Conservation (phyloP, 352 stramenopile species). For the Globisporangium polare region DNA sequence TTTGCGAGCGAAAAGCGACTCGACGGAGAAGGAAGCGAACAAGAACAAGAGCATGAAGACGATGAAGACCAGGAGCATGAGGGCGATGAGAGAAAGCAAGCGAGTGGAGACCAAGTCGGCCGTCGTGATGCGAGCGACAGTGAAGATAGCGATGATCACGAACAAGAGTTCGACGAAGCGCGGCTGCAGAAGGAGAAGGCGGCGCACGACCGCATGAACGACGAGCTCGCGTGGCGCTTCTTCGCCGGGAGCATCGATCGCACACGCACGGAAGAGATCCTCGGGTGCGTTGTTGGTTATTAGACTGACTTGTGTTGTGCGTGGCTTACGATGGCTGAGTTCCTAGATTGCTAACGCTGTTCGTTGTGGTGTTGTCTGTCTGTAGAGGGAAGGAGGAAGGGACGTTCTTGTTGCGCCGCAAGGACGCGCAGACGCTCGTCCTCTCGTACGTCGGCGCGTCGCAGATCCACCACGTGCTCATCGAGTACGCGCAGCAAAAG, state of each 20-base stretch:
- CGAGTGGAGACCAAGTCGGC: neutral
- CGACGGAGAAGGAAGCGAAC: slow-evolving; percentile 1
- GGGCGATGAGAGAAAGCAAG: neutral
- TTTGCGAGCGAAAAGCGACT: slow-evolving; percentile 35
- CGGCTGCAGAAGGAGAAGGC: slow-evolving; percentile 30
- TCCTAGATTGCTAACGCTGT: neutral
- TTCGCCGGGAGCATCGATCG: slow-evolving; percentile 80
- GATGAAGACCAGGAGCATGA: slow-evolving; percentile 11
- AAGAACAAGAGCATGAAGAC: neutral
- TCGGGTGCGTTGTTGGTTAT: slow-evolving; percentile 35
- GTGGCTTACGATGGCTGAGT: neutral
- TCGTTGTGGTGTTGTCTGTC: neutral
- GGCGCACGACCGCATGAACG: slow-evolving; percentile 40
- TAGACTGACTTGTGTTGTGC: neutral
- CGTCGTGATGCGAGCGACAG: neutral
- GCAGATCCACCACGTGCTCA: slow-evolving; percentile 79
- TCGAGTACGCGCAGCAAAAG: slow-evolving; percentile 62
- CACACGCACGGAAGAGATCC: slow-evolving; percentile 52
- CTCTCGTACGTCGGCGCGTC: slow-evolving; percentile 68
- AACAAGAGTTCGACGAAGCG: slow-evolving; percentile 33
- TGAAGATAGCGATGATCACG: slow-evolving; percentile 18
- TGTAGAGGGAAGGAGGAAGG: slow-evolving; percentile 50
- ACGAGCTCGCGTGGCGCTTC: slow-evolving; percentile 71
- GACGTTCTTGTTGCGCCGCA: slow-evolving; percentile 76
- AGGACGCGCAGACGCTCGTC: slow-evolving; percentile 77